These are phyloP conservation scores for Amylostereum areolatum DNA, from an alignment of 1,284 basidiomycete genomes.

Conservation along the genomic window DNA sequence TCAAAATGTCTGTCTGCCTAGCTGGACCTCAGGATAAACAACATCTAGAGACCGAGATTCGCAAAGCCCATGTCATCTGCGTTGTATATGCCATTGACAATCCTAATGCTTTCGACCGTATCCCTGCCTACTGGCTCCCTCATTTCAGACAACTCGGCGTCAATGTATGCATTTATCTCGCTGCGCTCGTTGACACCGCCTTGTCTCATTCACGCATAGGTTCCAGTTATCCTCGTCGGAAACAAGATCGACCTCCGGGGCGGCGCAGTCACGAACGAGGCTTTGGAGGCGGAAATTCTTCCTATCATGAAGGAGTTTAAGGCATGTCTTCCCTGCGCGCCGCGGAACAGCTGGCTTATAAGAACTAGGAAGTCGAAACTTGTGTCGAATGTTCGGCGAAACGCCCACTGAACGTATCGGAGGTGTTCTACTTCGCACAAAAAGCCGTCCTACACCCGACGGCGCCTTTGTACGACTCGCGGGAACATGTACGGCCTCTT, in stretches of 20 bases:
- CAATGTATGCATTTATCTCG: constrained; percentile 50
- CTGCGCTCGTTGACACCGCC: constrained; percentile 3
- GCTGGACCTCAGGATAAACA: constrained; percentile 76
- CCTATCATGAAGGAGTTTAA: constrained; percentile 98
- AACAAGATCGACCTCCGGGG: constrained; percentile 97
- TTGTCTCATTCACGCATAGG: constrained; percentile 36
- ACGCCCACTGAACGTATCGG: constrained; percentile 87
- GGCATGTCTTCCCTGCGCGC: constrained; percentile 34
- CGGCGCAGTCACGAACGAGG: constrained; percentile 91
- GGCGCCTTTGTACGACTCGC: constrained; percentile 93
- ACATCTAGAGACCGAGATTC: constrained; percentile 91
- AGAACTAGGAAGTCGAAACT: constrained; percentile 86
- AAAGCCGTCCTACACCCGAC: constrained; percentile 98
- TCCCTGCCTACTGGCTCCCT: constrained; percentile 99
- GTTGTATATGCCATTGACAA: constrained; percentile 97
- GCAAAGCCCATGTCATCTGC: constrained; percentile 96
- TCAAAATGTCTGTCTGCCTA: constrained; percentile 21
- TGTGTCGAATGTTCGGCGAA: constrained; percentile 96
- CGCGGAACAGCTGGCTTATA: constrained; percentile 1
- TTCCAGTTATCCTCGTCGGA: constrained; percentile 95
- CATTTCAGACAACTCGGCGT: constrained; percentile 93
- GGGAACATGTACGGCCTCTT: constrained; percentile 70
- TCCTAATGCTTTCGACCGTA: constrained; percentile 92
- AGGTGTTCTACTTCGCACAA: constrained; percentile 99
- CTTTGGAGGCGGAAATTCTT: constrained; percentile 88